Percentiles rank a stretch among this genome's conserved stretches.
Evolutionary conservation across 176 grass and related monocot species (phyloP).

Genomic region (Carex pumila): DNA sequence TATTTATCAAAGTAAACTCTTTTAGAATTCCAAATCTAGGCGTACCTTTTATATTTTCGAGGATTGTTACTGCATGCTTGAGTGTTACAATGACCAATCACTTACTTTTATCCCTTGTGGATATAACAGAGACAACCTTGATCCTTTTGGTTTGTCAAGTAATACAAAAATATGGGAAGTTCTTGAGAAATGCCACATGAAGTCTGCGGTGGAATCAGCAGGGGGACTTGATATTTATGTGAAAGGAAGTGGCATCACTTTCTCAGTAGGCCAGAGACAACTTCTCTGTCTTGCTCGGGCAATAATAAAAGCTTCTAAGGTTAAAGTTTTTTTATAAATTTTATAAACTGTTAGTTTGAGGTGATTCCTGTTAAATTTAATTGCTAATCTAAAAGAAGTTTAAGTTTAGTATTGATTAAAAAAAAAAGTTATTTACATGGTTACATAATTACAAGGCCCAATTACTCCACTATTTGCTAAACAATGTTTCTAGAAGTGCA

Average conservation of each 20-base stretch:
- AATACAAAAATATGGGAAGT: constrained; percentile 79
- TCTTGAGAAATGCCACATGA: constrained; percentile 97
- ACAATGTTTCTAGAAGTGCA: too few species aligned
- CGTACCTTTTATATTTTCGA: not conserved
- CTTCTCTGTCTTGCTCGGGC: constrained; percentile 83
- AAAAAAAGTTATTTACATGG: too few species aligned
- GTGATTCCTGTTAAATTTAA: not conserved
- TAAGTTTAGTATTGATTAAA: too few species aligned
- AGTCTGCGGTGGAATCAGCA: constrained; percentile 50
- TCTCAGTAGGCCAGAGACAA: constrained; percentile 87
- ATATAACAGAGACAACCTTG: constrained; percentile 69
- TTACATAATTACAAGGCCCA: too few species aligned
- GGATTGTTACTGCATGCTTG: not conserved
- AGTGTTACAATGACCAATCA: not conserved
- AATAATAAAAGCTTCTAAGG: constrained; percentile 90
- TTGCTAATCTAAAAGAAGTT: not conserved
- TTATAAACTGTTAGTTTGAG: not conserved
- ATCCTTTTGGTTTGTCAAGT: constrained; percentile 50
- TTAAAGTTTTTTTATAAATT: constrained; percentile 17
- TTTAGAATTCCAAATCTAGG: constrained; percentile 1
- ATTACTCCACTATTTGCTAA: too few species aligned
- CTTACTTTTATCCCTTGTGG: not conserved
- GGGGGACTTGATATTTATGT: constrained; percentile 80
- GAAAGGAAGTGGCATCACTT: constrained; percentile 59
- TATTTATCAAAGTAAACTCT: not conserved